phyloP scores from a whole-genome alignment of 176 grass and related monocot genomes.

The Lolium multiflorum region DNA sequence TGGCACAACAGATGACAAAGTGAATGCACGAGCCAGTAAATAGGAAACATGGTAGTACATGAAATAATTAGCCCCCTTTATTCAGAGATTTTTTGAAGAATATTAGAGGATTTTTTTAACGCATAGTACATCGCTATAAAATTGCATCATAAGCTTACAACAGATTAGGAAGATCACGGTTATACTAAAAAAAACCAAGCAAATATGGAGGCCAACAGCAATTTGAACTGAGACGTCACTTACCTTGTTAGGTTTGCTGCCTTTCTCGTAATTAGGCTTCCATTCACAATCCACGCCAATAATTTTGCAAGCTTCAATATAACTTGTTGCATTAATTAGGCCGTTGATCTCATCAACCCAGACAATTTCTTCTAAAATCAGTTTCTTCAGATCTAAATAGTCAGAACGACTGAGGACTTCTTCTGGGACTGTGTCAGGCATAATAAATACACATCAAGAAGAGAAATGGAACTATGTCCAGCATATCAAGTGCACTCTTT shows the following conservation, averaged over 20 bases:
- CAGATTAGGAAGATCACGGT: background rate
- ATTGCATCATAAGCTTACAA: conserved; percentile 14
- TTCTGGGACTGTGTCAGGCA: conserved; percentile 57
- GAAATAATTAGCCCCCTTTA: conserved; percentile 31
- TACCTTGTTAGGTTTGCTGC: conserved; percentile 82
- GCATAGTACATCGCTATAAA: background rate
- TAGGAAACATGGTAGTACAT: background rate
- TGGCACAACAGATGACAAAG: background rate
- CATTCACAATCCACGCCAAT: conserved; percentile 92
- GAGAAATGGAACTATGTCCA: conserved; percentile 15
- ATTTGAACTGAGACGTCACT: conserved; percentile 30
- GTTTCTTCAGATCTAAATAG: conserved; percentile 80
- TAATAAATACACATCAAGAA: conserved; percentile 29
- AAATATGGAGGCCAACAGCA: conserved; percentile 15
- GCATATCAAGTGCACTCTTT: background rate
- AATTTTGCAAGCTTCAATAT: conserved; percentile 90
- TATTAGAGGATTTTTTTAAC: conserved; percentile 7
- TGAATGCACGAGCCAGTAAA: conserved; percentile 9
- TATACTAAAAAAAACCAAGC: conserved; percentile 26
- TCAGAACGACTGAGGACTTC: conserved; percentile 56
- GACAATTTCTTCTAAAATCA: conserved; percentile 77
- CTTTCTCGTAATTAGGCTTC: conserved; percentile 96
- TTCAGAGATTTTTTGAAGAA: background rate
- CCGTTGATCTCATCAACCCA: conserved; percentile 87
- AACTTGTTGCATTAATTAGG: conserved; percentile 67